Percentiles rank a stretch among this genome's conserved stretches.
These are phyloP conservation scores for Sutorius eximius DNA, from an alignment of 1,284 basidiomycete species.

Conservation along the genomic window DNA sequence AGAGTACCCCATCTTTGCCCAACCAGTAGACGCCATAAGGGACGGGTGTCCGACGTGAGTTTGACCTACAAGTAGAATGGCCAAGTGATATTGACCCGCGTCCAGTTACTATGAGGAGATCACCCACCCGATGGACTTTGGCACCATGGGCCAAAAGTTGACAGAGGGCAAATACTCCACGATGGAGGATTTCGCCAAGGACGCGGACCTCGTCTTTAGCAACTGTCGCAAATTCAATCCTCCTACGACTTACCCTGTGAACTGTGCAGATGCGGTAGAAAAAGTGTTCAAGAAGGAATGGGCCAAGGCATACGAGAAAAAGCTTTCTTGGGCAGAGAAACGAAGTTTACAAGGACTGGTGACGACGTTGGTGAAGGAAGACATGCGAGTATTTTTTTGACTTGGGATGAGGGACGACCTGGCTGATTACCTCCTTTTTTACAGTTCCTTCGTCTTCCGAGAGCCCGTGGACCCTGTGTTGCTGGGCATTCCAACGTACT, in stretches of 20 bases:
- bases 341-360: slow-evolving; percentile 74
- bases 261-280: slow-evolving; percentile 75
- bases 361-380: slow-evolving; percentile 71
- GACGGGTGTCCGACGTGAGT: slow-evolving; percentile 88
- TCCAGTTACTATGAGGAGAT: slow-evolving; percentile 92
- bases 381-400: slow-evolving; percentile 50
- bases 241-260: slow-evolving; percentile 71
- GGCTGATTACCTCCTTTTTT: slow-evolving; percentile 9
- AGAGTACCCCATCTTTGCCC: slow-evolving; percentile 76
- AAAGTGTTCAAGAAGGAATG: slow-evolving; percentile 84
- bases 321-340: slow-evolving; percentile 80
- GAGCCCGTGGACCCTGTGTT: slow-evolving; percentile 83
- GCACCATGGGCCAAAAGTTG: slow-evolving; percentile 78
- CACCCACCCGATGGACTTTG: slow-evolving; percentile 91
- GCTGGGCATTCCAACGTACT: slow-evolving; percentile 81
- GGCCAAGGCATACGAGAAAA: slow-evolving; percentile 74
- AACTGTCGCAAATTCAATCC: slow-evolving; percentile 94
- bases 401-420: neutral
- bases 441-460: slow-evolving; percentile 75
- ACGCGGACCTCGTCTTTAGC: slow-evolving; percentile 81
- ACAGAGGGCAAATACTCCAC: slow-evolving; percentile 65
- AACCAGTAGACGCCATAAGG: slow-evolving; percentile 82
- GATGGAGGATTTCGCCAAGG: slow-evolving; percentile 81
- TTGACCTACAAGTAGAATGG: neutral
- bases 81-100: neutral